Evolutionary conservation across 176 grass and related monocot species (phyloP).

Genomic region (Pontederia paniculata): DNA sequence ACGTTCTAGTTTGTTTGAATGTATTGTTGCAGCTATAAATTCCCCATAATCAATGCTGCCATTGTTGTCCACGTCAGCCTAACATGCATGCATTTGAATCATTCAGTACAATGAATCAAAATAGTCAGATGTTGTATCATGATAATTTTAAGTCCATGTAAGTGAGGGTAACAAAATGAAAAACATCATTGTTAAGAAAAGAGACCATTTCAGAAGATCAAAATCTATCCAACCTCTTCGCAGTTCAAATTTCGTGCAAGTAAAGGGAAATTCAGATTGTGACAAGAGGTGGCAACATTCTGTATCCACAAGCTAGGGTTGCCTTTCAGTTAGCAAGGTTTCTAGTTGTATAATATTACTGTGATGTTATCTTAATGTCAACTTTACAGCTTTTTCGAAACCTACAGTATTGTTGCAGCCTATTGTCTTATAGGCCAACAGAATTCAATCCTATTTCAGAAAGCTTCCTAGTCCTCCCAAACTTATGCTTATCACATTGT

Average conservation of each 20-base stretch:
- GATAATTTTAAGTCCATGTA: neutral
- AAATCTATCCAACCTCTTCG: neutral
- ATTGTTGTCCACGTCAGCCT: conserved; percentile 46
- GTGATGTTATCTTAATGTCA: neutral
- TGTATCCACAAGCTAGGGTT: no score
- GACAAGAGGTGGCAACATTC: no score
- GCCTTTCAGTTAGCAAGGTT: no score
- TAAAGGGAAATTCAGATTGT: neutral
- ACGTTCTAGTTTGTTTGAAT: conserved; percentile 62
- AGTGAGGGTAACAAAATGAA: neutral
- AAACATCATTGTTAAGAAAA: neutral
- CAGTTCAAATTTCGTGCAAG: neutral
- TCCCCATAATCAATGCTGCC: conserved; percentile 70
- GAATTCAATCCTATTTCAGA: neutral
- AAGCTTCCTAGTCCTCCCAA: neutral
- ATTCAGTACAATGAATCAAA: neutral
- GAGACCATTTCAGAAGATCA: neutral
- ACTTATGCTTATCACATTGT: no score
- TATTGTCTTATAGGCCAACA: neutral
- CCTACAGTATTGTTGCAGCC: neutral
- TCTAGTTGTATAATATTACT: no score
- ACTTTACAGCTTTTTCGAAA: neutral
- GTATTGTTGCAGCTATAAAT: conserved; percentile 59
- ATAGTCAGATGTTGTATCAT: neutral
- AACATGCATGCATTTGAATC: neutral